Evolutionary conservation across 2,329 filamentous ascomycete species (phyloP).

Genomic region (Helotiales sp.): DNA sequence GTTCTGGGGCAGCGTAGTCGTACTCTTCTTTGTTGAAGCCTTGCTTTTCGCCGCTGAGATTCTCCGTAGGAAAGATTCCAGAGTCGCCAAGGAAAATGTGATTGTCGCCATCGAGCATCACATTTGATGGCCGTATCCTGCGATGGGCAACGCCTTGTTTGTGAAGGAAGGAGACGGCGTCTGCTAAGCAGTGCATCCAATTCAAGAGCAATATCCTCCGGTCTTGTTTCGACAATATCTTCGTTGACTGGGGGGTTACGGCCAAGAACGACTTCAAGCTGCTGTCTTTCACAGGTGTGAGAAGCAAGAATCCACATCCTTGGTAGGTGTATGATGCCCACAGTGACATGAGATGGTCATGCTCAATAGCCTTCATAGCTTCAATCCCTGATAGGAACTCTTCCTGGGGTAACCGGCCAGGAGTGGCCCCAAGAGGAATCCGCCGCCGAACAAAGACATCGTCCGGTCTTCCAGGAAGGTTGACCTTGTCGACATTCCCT

Average conservation of each 20-base stretch:
- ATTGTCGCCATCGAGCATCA: constrained; percentile 66
- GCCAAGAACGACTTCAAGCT: constrained; percentile 68
- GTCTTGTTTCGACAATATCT: constrained; percentile 59
- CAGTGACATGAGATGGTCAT: constrained; percentile 69
- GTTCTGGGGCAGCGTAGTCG: constrained; percentile 72
- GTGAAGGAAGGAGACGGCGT: constrained; percentile 69
- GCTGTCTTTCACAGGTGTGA: constrained; percentile 65
- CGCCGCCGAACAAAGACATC: constrained; percentile 57
- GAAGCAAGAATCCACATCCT: constrained; percentile 63
- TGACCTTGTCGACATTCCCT: constrained; percentile 56
- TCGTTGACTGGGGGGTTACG: constrained; percentile 60
- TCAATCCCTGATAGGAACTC: constrained; percentile 64
- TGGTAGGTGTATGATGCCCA: constrained; percentile 71
- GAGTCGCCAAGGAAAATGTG: constrained; percentile 68
- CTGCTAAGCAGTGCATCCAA: constrained; percentile 72
- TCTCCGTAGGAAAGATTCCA: constrained; percentile 45
- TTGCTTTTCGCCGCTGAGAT: constrained; percentile 44
- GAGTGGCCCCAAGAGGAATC: constrained; percentile 50
- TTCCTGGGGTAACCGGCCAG: constrained; percentile 47
- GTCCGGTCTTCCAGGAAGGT: constrained; percentile 61
- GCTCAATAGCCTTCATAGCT: constrained; percentile 57
- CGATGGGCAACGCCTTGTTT: constrained; percentile 62
- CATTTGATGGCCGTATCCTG: constrained; percentile 69
- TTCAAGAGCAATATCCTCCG: constrained; percentile 63
- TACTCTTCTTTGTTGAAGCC: constrained; percentile 68